phyloP scores from a whole-genome alignment of 2,329 filamentous ascomycete genomes.

The Cryphonectria radicalis region DNA sequence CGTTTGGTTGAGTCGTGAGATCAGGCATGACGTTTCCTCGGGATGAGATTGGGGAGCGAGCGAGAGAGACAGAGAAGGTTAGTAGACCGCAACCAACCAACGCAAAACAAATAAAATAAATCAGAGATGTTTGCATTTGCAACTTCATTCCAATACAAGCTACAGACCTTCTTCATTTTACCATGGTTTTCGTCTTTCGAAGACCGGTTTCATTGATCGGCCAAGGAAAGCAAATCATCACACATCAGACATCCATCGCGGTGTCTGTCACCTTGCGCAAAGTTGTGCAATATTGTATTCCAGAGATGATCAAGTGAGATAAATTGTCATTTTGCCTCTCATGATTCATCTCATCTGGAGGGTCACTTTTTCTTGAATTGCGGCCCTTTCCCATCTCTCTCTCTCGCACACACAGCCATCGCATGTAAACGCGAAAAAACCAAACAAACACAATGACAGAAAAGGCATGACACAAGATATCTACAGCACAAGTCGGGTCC shows the following conservation, averaged over 20 bases:
- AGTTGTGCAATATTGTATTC: neutral
- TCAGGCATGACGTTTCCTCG: neutral
- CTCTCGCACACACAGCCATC: neutral
- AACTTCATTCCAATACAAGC: no score
- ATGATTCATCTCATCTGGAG: no score
- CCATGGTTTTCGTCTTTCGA: neutral
- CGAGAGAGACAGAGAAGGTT: neutral
- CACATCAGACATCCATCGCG: no score
- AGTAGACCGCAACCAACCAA: neutral
- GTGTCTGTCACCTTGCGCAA: neutral
- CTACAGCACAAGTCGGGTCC: neutral
- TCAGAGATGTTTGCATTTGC: neutral
- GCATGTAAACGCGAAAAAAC: constrained; percentile 6
- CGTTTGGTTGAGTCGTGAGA: neutral
- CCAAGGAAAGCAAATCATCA: no score
- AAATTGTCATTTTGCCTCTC: neutral
- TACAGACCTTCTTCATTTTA: neutral
- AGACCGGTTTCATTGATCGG: neutral
- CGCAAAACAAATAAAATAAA: neutral
- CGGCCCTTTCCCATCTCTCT: neutral
- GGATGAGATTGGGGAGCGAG: neutral
- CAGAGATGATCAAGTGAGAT: neutral
- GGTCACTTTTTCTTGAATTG: neutral
- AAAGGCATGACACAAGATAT: neutral
- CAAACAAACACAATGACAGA: neutral